phyloP scores from a whole-genome alignment of 73 alveolate species.

The Loxodes magnus region DNA sequence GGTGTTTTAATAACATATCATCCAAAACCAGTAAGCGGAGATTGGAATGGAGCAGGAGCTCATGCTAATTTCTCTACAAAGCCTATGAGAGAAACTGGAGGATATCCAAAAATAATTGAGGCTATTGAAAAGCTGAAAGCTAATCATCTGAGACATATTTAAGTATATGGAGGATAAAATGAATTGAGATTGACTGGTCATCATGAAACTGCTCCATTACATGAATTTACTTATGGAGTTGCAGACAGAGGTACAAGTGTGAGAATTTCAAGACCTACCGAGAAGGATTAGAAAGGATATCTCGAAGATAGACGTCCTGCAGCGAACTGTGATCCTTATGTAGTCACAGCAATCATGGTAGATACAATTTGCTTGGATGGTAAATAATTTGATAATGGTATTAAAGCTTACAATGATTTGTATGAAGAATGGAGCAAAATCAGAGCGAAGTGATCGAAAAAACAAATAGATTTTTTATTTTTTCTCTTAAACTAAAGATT shows the following conservation, averaged over 20 bases:
- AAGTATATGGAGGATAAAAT: slow-evolving; percentile 57
- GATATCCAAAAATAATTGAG: slow-evolving; percentile 20
- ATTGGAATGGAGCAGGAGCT: slow-evolving; percentile 86
- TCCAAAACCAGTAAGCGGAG: slow-evolving; percentile 30
- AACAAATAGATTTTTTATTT: too few relatives aligned
- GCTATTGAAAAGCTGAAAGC: slow-evolving; percentile 25
- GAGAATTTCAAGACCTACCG: slow-evolving; percentile 66
- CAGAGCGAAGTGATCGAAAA: too few relatives aligned
- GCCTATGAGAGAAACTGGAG: slow-evolving; percentile 50
- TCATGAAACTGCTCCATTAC: slow-evolving; percentile 68
- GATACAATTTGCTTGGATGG: slow-evolving; percentile 41
- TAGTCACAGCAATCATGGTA: slow-evolving; percentile 44
- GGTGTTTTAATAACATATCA: slow-evolving; percentile 25
- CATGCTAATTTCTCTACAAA: slow-evolving; percentile 63
- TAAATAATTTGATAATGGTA: too few relatives aligned
- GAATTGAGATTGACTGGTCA: slow-evolving; percentile 70
- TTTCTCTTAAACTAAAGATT: too few relatives aligned
- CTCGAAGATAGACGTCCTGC: slow-evolving; percentile 93
- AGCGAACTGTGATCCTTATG: slow-evolving; percentile 82
- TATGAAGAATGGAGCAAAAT: too few relatives aligned
- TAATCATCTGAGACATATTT: slow-evolving; percentile 27
- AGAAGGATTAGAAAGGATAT: slow-evolving; percentile 31
- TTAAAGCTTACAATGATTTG: too few relatives aligned
- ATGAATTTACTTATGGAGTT: slow-evolving; percentile 66
- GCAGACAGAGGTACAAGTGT: slow-evolving; percentile 86